Evolutionary conservation across 352 stramenopile genomes (phyloP), one percentile per base, ranked within the genome.

Genomic region (Plasmopara muralis): DNA sequence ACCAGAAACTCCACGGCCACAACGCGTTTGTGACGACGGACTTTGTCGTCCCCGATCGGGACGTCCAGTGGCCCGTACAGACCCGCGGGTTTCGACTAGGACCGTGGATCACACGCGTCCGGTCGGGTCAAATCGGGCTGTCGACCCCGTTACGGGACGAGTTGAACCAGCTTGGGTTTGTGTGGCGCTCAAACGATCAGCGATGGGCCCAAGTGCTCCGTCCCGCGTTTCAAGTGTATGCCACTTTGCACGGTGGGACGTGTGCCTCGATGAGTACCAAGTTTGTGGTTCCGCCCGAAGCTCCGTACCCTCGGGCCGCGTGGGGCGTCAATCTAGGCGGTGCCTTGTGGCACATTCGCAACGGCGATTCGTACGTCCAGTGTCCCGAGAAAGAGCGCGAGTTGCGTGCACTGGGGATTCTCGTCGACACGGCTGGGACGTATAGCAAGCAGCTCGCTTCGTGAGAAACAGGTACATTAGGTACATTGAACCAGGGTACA

Each of bases 321-420:
- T 92, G 78, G 78, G 82, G 78, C 5, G 67, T 84, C 6, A 89
- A 92, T 56, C 55, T 92, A 16, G 82, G 82, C 37, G 78, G 78
- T 12, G 74, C 78, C 0, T 50, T 92, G 30, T 92, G 82, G 82
- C 82, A 92, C 54, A 92, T 92, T 64, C 81, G 81, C 42, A 92
- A 89, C 47, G 78, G 78, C 20, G 77, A 89, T 54, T 88, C 78
- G 31, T 92, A 87, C 50, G 66, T 89, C 5, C 64, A 77, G 45
- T 79, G 84, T 46, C 60, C 70, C 29, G 66, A 86, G 20, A 89
- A 89, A 43, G 66, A 75, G 44, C 61, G 60, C n/a, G 68, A 83
- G n/a, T 55, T 92, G 30, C 69, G 61, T 37, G 60, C 55, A 2
- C 70, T 87, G 5, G 73, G 77, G 2, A 77, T 88, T 55, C 49